These are phyloP conservation scores for Botrytis pseudocinerea DNA, from an alignment of 2,329 filamentous ascomycete species.

Conservation along the genomic window DNA sequence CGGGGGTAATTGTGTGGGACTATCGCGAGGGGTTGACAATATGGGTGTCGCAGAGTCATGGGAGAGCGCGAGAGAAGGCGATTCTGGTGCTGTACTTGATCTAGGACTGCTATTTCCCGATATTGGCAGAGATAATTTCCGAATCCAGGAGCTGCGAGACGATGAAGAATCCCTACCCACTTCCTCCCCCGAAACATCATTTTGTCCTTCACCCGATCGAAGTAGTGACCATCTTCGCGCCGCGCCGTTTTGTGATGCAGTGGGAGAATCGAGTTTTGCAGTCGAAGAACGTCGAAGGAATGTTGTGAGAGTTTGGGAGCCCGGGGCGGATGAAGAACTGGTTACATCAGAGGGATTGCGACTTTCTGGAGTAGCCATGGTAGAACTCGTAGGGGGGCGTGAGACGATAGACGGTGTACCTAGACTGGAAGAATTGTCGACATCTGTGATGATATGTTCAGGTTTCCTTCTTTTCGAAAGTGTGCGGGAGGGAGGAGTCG, in stretches of 20 bases:
- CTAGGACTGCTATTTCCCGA: conserved; percentile 65
- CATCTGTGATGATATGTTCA: conserved; percentile 30
- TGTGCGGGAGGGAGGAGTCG: conserved; percentile 33
- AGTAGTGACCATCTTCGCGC: conserved; percentile 34
- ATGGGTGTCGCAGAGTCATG: conserved; percentile 68
- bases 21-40: conserved; percentile 42
- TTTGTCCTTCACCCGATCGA: conserved; percentile 34
- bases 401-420: conserved; percentile 31
- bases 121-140: conserved; percentile 65
- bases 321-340: conserved; percentile 29
- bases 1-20: conserved; percentile 53
- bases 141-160: conserved; percentile 70
- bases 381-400: conserved; percentile 38
- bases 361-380: conserved; percentile 34
- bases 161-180: conserved; percentile 55
- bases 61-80: conserved; percentile 64
- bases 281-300: conserved; percentile 27
- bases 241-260: conserved; percentile 28
- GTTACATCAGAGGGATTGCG: conserved; percentile 25
- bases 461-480: conserved; percentile 39
- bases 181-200: conserved; percentile 31
- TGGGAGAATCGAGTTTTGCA: conserved; percentile 32
- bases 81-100: conserved; percentile 65
- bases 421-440: conserved; percentile 30
- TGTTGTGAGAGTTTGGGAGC: conserved; percentile 25